Percentiles rank a stretch among this genome's conserved stretches.
phyloP scores from a whole-genome alignment of 2,329 filamentous ascomycete genomes.

The Hymenoscyphus fraxineus region DNA sequence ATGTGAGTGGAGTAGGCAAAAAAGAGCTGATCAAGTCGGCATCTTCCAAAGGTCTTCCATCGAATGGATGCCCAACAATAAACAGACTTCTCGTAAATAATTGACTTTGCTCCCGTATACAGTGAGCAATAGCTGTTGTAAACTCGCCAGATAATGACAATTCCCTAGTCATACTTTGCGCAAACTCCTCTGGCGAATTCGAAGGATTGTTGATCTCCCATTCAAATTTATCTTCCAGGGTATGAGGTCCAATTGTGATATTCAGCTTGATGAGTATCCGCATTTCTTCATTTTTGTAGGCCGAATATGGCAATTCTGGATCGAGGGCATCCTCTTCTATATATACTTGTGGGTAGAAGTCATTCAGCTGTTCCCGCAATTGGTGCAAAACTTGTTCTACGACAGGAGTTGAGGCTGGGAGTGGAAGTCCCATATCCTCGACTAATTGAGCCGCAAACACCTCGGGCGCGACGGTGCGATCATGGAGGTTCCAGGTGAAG shows the following conservation, averaged over 20 bases:
- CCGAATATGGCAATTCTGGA: constrained; percentile 81
- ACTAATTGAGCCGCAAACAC: constrained; percentile 85
- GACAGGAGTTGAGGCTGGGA: constrained; percentile 62
- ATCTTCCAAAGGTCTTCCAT: constrained; percentile 89
- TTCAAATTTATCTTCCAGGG: constrained; percentile 93
- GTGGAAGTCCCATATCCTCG: constrained; percentile 81
- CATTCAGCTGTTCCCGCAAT: constrained; percentile 84
- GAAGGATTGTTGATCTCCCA: constrained; percentile 97
- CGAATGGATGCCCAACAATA: constrained; percentile 89
- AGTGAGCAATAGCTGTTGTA: constrained; percentile 94
- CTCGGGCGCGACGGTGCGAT: constrained; percentile 74
- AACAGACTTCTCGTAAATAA: constrained; percentile 92
- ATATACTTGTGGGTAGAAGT: constrained; percentile 89
- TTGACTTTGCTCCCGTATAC: constrained; percentile 92
- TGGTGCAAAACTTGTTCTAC: constrained; percentile 60
- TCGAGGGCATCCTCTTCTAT: constrained; percentile 89
- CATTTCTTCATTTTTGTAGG: constrained; percentile 99
- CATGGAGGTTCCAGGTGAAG: constrained; percentile 97
- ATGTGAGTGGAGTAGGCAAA: constrained; percentile 75
- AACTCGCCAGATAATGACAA: constrained; percentile 92
- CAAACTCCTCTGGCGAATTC: constrained; percentile 95
- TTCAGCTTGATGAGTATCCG: constrained; percentile 92
- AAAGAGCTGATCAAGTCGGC: constrained; percentile 83
- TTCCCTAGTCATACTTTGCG: constrained; percentile 81
- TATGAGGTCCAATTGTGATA: constrained; percentile 94